Conservation (phyloP, 495 filamentous ascomycete genomes). For the Darksidea phi region DNA sequence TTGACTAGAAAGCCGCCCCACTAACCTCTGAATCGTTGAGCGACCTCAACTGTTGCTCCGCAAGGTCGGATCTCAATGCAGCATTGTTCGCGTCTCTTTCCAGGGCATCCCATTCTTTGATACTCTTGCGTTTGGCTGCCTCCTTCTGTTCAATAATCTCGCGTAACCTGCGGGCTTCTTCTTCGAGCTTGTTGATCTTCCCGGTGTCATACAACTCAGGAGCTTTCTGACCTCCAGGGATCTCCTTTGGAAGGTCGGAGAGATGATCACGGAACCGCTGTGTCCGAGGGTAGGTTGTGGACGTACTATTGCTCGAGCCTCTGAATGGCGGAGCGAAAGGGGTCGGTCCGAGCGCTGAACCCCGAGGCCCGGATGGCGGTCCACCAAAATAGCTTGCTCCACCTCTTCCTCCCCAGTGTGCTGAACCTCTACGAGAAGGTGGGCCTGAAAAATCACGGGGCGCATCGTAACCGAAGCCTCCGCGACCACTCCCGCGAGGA, state of each 20-base stretch:
- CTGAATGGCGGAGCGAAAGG: constrained; percentile 44
- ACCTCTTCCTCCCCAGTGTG: constrained; percentile 35
- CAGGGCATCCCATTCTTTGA: constrained; percentile 61
- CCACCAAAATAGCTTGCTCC: constrained; percentile 22
- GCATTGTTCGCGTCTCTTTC: constrained; percentile 60
- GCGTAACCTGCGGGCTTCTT: constrained; percentile 56
- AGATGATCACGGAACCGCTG: constrained; percentile 54
- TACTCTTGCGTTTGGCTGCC: constrained; percentile 48
- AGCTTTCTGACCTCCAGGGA: constrained; percentile 57
- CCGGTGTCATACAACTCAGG: constrained; percentile 44
- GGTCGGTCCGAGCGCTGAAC: constrained; percentile 8
- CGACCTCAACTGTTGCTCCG: constrained; percentile 59
- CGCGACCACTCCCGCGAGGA: constrained; percentile 51
- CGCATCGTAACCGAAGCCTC: constrained; percentile 40
- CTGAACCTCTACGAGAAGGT: constrained; percentile 35
- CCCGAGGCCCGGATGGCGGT: constrained; percentile 34
- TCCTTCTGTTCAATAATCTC: constrained; percentile 59
- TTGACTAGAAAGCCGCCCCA: constrained; percentile 30
- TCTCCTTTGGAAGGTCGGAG: constrained; percentile 50
- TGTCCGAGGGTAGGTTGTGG: constrained; percentile 52
- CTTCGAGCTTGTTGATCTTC: constrained; percentile 48
- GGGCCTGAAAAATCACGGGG: constrained; percentile 35
- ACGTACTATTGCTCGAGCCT: constrained; percentile 49
- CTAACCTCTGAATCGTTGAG: constrained; percentile 52
- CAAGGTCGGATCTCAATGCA: constrained; percentile 59